phyloP scores from a whole-genome alignment of 805 yeast species.

The Metschnikowia borealis region DNA sequence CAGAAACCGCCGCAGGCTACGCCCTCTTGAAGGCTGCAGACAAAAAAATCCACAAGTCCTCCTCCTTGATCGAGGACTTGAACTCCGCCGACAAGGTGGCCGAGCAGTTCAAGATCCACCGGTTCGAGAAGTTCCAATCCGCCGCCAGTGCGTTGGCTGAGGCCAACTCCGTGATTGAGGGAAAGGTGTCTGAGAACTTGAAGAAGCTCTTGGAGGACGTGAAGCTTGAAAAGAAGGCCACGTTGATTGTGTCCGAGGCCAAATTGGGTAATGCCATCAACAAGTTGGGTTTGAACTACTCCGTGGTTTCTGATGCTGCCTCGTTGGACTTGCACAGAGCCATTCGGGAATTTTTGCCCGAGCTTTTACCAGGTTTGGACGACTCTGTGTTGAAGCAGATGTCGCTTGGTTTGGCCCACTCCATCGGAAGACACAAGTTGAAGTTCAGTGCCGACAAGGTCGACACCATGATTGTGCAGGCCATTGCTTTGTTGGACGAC shows the following conservation, averaged over 20 bases:
- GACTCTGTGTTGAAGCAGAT: slow-evolving; percentile 83
- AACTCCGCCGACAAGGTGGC: slow-evolving; percentile 81
- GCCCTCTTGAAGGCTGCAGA: slow-evolving; percentile 96
- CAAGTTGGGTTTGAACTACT: slow-evolving; percentile 83
- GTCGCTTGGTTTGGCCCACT: slow-evolving; percentile 98
- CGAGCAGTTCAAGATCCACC: slow-evolving; percentile 87
- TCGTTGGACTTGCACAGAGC: slow-evolving; percentile 94
- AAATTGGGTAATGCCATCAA: slow-evolving; percentile 95
- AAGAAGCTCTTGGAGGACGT: slow-evolving; percentile 70
- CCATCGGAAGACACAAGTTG: slow-evolving; percentile 96
- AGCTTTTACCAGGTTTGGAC: slow-evolving; percentile 86
- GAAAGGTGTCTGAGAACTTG: slow-evolving; percentile 84
- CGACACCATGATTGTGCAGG: slow-evolving; percentile 98
- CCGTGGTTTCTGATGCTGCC: slow-evolving; percentile 91
- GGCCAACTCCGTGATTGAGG: slow-evolving; percentile 87
- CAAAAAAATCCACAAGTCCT: slow-evolving; percentile 90
- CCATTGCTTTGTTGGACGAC: slow-evolving; percentile 94
- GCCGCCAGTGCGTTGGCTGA: slow-evolving; percentile 97
- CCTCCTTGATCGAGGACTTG: slow-evolving; percentile 69
- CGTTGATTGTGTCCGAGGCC: slow-evolving; percentile 89
- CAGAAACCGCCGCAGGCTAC: slow-evolving; percentile 99
- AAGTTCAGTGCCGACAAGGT: slow-evolving; percentile 98
- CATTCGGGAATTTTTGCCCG: slow-evolving; percentile 90
- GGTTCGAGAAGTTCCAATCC: slow-evolving; percentile 89
- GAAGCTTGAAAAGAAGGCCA: slow-evolving; percentile 77